These are phyloP conservation scores for Pseudodiploospora longispora DNA, from an alignment of 2,329 filamentous ascomycete genomes.

Conservation along the genomic window DNA sequence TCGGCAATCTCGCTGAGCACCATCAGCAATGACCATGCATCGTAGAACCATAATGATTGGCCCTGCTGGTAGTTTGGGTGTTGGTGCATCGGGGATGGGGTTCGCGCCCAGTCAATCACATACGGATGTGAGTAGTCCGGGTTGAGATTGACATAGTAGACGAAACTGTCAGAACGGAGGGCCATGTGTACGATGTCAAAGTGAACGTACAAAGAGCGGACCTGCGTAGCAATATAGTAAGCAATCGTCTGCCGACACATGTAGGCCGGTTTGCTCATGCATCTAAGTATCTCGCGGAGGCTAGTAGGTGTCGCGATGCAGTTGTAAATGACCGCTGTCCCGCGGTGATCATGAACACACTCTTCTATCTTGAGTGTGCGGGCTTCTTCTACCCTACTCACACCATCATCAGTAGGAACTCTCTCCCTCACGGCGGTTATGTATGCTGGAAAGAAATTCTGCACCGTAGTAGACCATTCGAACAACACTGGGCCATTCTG, in stretches of 20 bases:
- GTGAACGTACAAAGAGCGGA: neutral
- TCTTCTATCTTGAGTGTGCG: neutral
- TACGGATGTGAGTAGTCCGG: neutral
- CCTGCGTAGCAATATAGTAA: neutral
- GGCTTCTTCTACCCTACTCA: neutral
- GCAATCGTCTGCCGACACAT: neutral
- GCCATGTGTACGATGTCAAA: neutral
- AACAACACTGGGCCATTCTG: neutral
- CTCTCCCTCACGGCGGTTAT: neutral
- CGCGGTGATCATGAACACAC: neutral
- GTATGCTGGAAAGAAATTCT: neutral
- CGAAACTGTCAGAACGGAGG: neutral
- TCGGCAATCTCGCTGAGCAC: neutral
- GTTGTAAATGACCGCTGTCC: neutral
- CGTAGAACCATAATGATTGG: neutral
- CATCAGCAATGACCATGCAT: neutral
- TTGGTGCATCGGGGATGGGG: neutral
- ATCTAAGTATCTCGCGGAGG: neutral
- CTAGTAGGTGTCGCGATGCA: neutral
- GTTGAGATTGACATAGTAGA: neutral
- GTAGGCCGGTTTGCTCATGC: neutral
- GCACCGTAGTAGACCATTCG: neutral
- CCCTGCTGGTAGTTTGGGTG: neutral
- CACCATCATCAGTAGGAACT: neutral
- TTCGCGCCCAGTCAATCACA: neutral